Conservation (phyloP, 176 grass and related monocot species). For the Melocanna baccifera region DNA sequence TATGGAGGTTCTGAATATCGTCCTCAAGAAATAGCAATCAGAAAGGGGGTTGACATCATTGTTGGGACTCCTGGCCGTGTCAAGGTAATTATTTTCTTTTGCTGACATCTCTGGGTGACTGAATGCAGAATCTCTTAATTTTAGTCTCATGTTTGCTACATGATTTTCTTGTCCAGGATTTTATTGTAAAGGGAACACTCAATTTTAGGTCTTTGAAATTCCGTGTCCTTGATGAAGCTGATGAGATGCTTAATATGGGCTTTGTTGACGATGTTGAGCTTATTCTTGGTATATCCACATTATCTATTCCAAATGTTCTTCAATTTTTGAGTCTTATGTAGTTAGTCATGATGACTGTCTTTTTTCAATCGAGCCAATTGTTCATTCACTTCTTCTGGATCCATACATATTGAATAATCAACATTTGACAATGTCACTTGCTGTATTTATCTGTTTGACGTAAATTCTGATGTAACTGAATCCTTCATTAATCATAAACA, state of each 20-base stretch:
- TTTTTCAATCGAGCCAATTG: not conserved
- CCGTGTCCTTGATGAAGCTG: constrained; percentile 97
- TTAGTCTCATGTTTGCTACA: not conserved
- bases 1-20: constrained; percentile 87
- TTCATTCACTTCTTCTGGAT: not conserved
- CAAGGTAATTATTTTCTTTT: constrained; percentile 51
- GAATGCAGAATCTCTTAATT: not conserved
- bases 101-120: not conserved
- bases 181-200: constrained; percentile 64
- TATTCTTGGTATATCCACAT: constrained; percentile 72
- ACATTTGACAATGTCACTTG: not conserved
- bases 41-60: constrained; percentile 79
- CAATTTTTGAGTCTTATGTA: not conserved
- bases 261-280: constrained; percentile 96
- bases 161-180: constrained; percentile 52
- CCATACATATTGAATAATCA: not conserved
- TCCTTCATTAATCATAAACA: constrained; percentile 33
- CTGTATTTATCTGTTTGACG: not conserved
- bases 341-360: not conserved
- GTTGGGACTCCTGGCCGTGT: constrained; percentile 92
- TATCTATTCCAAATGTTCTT: not conserved
- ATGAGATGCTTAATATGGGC: constrained; percentile 99
- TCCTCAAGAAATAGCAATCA: constrained; percentile 62
- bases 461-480: not conserved
- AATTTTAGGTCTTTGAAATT: constrained; percentile 79